Conservation (phyloP, 2,329 filamentous ascomycete genomes). For the Hypocrella siamensis region DNA sequence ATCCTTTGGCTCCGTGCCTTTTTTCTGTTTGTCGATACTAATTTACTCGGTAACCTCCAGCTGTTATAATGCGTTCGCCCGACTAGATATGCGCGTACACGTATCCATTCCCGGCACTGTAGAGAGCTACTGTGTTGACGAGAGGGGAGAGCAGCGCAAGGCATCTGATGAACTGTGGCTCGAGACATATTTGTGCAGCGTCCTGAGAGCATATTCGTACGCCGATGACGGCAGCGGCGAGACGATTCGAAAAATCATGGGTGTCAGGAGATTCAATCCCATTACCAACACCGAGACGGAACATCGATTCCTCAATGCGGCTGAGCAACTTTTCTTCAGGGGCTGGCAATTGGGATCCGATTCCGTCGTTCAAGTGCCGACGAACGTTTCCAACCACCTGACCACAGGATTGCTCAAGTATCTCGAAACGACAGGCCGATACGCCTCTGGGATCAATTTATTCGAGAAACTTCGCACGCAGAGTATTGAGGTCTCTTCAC, state of each 20-base stretch:
- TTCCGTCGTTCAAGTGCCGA: constrained; percentile 92
- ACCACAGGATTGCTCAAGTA: constrained; percentile 89
- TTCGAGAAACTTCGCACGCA: constrained; percentile 89
- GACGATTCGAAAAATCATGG: constrained; percentile 90
- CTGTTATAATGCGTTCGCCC: constrained; percentile 98
- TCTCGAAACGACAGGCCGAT: constrained; percentile 87
- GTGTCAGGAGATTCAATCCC: constrained; percentile 92
- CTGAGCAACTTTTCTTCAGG: constrained; percentile 88
- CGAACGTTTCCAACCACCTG: constrained; percentile 89
- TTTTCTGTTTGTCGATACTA: neutral
- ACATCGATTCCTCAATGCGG: constrained; percentile 86
- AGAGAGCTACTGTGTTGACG: constrained; percentile 94
- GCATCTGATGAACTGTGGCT: constrained; percentile 92
- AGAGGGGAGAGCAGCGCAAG: constrained; percentile 85
- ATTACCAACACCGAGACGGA: constrained; percentile 97
- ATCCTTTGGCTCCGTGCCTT: neutral
- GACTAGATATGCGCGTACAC: constrained; percentile 95
- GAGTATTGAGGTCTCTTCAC: constrained; percentile 85
- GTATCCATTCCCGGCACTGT: constrained; percentile 94
- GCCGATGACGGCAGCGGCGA: constrained; percentile 91
- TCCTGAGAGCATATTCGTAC: constrained; percentile 88
- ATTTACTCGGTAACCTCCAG: constrained; percentile 12
- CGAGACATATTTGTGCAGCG: constrained; percentile 92
- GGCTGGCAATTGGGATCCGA: constrained; percentile 97
- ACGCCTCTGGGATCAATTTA: constrained; percentile 88